Evolutionary conservation across 768 basidiomycete genomes (phyloP).

Genomic region (Gyrodon lividus): DNA sequence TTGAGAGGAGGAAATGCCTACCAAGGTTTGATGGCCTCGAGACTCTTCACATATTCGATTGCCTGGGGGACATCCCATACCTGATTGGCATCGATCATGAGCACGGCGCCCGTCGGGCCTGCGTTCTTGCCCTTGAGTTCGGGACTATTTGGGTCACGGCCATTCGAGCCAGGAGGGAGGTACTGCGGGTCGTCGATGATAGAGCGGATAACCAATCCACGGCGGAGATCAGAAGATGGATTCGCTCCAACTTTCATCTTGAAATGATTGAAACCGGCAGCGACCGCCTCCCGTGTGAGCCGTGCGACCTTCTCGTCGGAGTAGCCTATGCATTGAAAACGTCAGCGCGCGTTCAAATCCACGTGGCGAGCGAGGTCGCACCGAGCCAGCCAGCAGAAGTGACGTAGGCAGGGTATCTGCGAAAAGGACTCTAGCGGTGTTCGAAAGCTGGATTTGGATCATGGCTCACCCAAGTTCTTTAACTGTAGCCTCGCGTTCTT

Average conservation of each 20-base stretch:
- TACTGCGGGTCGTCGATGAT: conserved; percentile 93
- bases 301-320: conserved; percentile 87
- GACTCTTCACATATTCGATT: conserved; percentile 82
- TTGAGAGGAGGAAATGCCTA: conserved; percentile 26
- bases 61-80: conserved; percentile 94
- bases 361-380: conserved; percentile 20
- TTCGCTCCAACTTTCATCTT: conserved; percentile 98
- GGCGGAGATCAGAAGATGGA: conserved; percentile 77
- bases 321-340: conserved; percentile 53
- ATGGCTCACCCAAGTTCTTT: conserved; percentile 56
- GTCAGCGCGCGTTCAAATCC: conserved; percentile 9
- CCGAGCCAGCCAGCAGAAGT: conserved; percentile 93
- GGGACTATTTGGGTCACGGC: conserved; percentile 58
- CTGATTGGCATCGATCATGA: conserved; percentile 98
- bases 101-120: conserved; percentile 87
- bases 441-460: background rate
- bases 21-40: conserved; percentile 87
- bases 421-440: background rate
- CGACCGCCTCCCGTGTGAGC: conserved; percentile 83
- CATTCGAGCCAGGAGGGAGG: conserved; percentile 57
- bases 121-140: conserved; percentile 87
- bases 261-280: conserved; percentile 95
- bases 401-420: conserved; percentile 89
- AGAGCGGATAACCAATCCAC: conserved; percentile 85
- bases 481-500: conserved; percentile 75